These are phyloP conservation scores for Ogataea methylovora DNA, from an alignment of 805 yeast genomes.

Conservation along the genomic window DNA sequence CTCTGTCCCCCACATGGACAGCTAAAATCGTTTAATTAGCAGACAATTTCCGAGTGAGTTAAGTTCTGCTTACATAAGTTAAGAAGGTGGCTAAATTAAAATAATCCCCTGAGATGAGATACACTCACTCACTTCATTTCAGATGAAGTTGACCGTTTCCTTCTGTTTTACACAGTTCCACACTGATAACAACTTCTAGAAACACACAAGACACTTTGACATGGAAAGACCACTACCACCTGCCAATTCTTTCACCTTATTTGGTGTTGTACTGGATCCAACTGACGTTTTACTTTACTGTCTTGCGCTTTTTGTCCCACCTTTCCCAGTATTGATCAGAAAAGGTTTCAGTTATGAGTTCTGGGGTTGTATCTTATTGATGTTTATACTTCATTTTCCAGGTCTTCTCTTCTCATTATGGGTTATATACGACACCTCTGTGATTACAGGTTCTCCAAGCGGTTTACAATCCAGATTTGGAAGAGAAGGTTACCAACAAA, in stretches of 20 bases:
- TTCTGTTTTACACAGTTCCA: background rate
- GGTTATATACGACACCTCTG: conserved; percentile 27
- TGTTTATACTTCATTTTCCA: conserved; percentile 41
- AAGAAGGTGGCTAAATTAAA: no score
- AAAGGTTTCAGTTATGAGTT: conserved; percentile 56
- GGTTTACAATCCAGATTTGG: conserved; percentile 11
- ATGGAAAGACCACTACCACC: conserved; percentile 6
- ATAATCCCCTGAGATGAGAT: background rate
- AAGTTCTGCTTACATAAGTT: no score
- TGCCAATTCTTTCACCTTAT: conserved; percentile 9
- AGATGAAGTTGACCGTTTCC: background rate
- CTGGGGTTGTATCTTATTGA: conserved; percentile 32
- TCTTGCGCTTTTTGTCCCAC: conserved; percentile 62
- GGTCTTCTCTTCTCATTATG: conserved; percentile 45
- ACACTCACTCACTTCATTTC: background rate
- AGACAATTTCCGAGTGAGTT: no score
- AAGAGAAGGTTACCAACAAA: background rate
- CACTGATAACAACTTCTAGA: background rate
- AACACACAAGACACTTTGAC: background rate
- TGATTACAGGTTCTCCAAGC: conserved; percentile 14
- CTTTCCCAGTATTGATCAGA: conserved; percentile 63
- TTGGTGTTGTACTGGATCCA: conserved; percentile 13
- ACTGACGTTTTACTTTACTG: conserved; percentile 52
- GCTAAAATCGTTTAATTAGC: no score
- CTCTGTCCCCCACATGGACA: no score